Conservation (phyloP, 768 basidiomycete species). For the Leucocoprinus birnbaumii region DNA sequence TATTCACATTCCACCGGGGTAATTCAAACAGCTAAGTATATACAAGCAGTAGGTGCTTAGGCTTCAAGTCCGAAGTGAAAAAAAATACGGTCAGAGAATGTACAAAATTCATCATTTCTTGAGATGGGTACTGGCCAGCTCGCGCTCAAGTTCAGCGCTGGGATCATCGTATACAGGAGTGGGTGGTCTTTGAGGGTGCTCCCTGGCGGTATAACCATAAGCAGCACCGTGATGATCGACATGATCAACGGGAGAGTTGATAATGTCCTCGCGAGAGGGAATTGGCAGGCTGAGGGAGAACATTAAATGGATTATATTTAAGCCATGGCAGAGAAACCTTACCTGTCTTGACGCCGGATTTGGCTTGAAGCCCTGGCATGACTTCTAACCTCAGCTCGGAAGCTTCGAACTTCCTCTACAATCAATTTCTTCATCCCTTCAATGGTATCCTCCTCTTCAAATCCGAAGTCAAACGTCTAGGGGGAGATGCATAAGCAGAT, state of each 20-base stretch:
- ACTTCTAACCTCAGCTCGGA: constrained; percentile 88
- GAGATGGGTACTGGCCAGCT: constrained; percentile 74
- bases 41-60: no score
- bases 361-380: constrained; percentile 74
- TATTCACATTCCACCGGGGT: no score
- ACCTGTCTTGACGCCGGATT: constrained; percentile 79
- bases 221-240: constrained; percentile 62
- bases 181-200: constrained; percentile 38
- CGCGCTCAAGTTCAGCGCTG: constrained; percentile 80
- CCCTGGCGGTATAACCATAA: constrained; percentile 57
- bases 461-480: constrained; percentile 96
- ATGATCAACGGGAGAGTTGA: constrained; percentile 73
- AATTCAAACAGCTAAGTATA: no score
- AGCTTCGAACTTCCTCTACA: constrained; percentile 85
- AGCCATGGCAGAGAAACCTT: constrained; percentile 12
- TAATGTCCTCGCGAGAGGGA: constrained; percentile 77
- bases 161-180: constrained; percentile 84
- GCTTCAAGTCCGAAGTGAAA: neutral
- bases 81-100: neutral
- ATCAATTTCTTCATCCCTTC: constrained; percentile 98
- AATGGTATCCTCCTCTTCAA: constrained; percentile 95
- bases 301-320: neutral
- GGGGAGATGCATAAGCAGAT: neutral
- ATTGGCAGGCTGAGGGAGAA: constrained; percentile 59
- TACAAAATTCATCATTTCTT: constrained; percentile 25